phyloP scores from a whole-genome alignment of 257 asterid genomes.

The Rubia yunnanensis region DNA sequence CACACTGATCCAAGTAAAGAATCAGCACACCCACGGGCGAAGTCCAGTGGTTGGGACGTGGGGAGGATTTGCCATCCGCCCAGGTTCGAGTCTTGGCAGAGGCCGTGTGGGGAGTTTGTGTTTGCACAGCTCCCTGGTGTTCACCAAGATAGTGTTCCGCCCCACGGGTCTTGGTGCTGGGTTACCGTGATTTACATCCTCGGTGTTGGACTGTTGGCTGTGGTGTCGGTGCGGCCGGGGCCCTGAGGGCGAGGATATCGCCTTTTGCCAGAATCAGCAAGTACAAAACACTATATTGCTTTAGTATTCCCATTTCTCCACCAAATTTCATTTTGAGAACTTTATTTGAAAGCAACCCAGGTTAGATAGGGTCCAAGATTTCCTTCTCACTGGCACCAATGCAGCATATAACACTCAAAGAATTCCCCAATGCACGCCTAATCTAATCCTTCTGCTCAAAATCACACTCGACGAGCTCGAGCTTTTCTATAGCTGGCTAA shows the following conservation, averaged over 20 bases:
- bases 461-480: constrained; percentile 93
- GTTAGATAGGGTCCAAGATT: constrained; percentile 65
- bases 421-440: constrained; percentile 56
- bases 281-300: neutral
- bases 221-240: too few species aligned
- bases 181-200: too few species aligned
- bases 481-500: constrained; percentile 98
- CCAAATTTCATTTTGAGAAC: neutral
- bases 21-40: too few species aligned
- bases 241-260: too few species aligned
- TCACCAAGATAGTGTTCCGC: too few species aligned
- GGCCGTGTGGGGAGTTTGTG: too few species aligned
- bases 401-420: constrained; percentile 80
- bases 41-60: too few species aligned
- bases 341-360: neutral
- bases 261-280: constrained; percentile 31
- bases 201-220: too few species aligned
- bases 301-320: constrained; percentile 1
- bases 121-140: too few species aligned
- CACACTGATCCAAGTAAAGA: constrained; percentile 33
- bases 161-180: too few species aligned
- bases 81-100: too few species aligned
- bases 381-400: constrained; percentile 99
- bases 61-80: too few species aligned
- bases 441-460: constrained; percentile 67